Base-by-base conservation (phyloP, 768 basidiomycete genomes). In the Gymnopilus dilepis region DNA sequence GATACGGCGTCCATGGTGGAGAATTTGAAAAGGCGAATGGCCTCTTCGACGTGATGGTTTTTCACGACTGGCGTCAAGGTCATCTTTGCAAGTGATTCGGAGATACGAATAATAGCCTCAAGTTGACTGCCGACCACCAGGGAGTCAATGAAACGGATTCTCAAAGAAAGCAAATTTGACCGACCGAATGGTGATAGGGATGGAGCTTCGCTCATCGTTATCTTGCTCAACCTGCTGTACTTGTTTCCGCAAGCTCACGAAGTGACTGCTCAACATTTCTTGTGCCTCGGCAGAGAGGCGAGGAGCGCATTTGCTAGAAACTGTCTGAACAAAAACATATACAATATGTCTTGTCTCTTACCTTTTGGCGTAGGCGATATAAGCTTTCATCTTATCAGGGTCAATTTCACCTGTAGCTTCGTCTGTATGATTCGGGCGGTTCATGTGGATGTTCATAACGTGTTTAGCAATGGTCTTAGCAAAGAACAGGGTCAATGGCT, bases 381-480 rank as follows among this genome's bases (percentile, higher is more conserved):
- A 99, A 55, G 94, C 86, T 79, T 96, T 98, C 97, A 99, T 99
- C 80, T 95, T 97, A 70, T 97, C 97, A 40, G 99, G 83, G 66
- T 92, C 90, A 58, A 99, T 92, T 77, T 99, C 97, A 6, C 94
- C 97, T 1, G 87, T 82, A 4, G 80, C 82, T 53, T 90, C 87
- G 42, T 87, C 90, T 0, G 70, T 72, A 42, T 78, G 78, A 65
- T 88, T 92, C 12, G 89, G 87, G 56, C 94, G 84, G 76, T 97
- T 97, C 95, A 98, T 97, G 73, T 99, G 97, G 48, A 97, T 92
- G 74, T 95, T 96, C 93, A 99, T 95, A 65, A 99, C 96, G 70
- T 99, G 95, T 73, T 90, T 92, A 7, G 97, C 97, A 66, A 99
- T 96, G 72, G 89, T 91, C 94, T 97, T 30, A 45, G 52, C 64